Base-by-base conservation (phyloP, 306 rosid genomes). In the Casuarina cunninghamiana region DNA sequence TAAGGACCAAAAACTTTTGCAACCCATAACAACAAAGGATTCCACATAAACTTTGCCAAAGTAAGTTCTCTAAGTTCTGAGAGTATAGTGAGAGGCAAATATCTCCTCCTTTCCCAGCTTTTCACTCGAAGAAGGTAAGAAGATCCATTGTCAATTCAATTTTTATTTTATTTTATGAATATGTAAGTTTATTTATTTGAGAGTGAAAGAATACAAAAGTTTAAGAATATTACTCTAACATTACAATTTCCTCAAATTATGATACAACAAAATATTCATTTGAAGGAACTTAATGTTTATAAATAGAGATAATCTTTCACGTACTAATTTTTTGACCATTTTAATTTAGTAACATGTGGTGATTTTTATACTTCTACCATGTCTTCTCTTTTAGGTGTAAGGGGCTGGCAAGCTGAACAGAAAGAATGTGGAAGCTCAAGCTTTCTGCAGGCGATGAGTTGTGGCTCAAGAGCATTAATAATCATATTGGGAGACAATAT, bases 361-460 rank as follows among this genome's bases (percentile, higher is more conserved):
- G 32, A 26, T 26, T 26, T 26, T 26, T 26, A 26, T 26, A 26
- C 32, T 26, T 26, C 32, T 26, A 26, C 32, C 32, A 26, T 26
- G 32, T 26, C 32, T 26, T 26, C 32, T 10, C 13, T 61, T 61
- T 1, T 35, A 26, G 15, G 10, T 1, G 10, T 35, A 1, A 6
- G 15, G 12, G 39, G 0, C 10, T 6, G 19, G 8, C 21, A 5
- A 57, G n/a, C 10, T 21, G 6, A 4, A 57, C 44, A 60, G 11
- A 13, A 57, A 61, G 17, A 43, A 91, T 93, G 97, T 90, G 97
- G 94, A 89, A 77, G 86, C 76, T 93, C 35, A 87, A 79, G 81
- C 5, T 86, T 75, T 83, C 92, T 55, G 83, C 86, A 49, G 85
- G 84, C 43, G 63, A 75, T n/a, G 86, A 83, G 8, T 78, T 81